phyloP scores from a whole-genome alignment of 176 grass and related monocot species.

The Aegilops umbellulata region DNA sequence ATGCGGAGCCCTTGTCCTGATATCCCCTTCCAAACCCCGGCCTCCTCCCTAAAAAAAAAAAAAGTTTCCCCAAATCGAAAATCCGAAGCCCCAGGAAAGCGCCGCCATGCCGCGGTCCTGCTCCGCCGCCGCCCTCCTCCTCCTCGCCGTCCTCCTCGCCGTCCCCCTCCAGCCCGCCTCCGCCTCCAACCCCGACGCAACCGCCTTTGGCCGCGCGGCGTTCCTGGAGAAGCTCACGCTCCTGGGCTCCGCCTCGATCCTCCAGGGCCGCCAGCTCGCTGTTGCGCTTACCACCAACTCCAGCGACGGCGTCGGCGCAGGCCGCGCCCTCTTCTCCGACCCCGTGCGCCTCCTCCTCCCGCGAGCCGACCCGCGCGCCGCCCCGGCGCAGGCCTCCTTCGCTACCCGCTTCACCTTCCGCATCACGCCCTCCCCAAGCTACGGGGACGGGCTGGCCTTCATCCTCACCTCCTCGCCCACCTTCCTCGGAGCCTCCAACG shows the following conservation, averaged over 20 bases:
- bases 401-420: slow-evolving; percentile 63
- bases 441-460: slow-evolving; percentile 46
- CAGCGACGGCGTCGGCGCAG: not conserved
- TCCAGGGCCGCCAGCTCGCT: slow-evolving; percentile 26
- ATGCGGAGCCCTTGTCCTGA: too few species aligned
- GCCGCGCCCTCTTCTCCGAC: not conserved
- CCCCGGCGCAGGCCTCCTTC: slow-evolving; percentile 38
- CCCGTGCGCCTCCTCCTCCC: not conserved
- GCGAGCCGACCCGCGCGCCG: not conserved
- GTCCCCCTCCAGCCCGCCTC: too few species aligned
- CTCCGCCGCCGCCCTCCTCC: too few species aligned
- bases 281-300: slow-evolving; percentile 41
- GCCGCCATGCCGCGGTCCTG: too few species aligned
- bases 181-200: too few species aligned
- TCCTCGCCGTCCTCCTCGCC: too few species aligned
- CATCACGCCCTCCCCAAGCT: slow-evolving; percentile 46
- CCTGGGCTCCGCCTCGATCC: slow-evolving; percentile 40
- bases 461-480: slow-evolving; percentile 46
- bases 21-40: too few species aligned
- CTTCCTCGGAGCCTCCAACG: slow-evolving; percentile 36
- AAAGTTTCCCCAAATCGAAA: too few species aligned
- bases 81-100: too few species aligned
- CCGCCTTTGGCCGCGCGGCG: too few species aligned
- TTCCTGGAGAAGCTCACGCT: slow-evolving; percentile 49
- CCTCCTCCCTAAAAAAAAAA: too few species aligned